These are phyloP conservation scores for Torulaspora globosa DNA, from an alignment of 1,139 yeast species.

Conservation along the genomic window DNA sequence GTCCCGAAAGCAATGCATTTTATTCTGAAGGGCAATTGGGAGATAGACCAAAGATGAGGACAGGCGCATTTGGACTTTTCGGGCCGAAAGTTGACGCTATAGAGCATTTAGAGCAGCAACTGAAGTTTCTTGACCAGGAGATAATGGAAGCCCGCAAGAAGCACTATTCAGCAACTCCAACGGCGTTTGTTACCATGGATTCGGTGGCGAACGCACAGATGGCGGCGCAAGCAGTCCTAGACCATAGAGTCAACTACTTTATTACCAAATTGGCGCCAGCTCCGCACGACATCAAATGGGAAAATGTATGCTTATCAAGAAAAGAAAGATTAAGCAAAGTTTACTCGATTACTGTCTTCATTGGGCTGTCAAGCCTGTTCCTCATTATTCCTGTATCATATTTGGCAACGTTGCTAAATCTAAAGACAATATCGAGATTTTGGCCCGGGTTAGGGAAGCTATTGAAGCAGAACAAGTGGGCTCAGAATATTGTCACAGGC, in stretches of 20 bases:
- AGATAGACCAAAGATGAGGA: conserved; percentile 49
- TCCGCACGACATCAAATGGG: conserved; percentile 76
- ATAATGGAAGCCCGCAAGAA: conserved; percentile 53
- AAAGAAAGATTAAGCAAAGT: conserved; percentile 53
- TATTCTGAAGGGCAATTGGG: conserved; percentile 28
- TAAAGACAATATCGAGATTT: conserved; percentile 63
- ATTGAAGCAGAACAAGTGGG: conserved; percentile 59
- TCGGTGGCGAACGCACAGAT: conserved; percentile 81
- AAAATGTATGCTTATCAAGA: conserved; percentile 59
- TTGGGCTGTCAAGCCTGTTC: conserved; percentile 58
- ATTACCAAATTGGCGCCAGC: conserved; percentile 75
- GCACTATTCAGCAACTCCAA: conserved; percentile 66
- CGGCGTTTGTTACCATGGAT: conserved; percentile 79
- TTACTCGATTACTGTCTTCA: conserved; percentile 56
- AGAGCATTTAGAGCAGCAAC: conserved; percentile 54
- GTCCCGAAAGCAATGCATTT: conserved; percentile 32
- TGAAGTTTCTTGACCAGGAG: conserved; percentile 58
- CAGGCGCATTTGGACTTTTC: conserved; percentile 50
- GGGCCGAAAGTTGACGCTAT: conserved; percentile 65
- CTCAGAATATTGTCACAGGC: conserved; percentile 68
- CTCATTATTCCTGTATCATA: conserved; percentile 70
- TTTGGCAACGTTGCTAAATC: conserved; percentile 65
- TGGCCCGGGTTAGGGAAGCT: conserved; percentile 70
- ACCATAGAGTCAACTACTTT: conserved; percentile 68
- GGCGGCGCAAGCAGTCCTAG: conserved; percentile 80